Conservation (phyloP, 1,139 yeast genomes). For the Torulaspora pretoriensis region DNA sequence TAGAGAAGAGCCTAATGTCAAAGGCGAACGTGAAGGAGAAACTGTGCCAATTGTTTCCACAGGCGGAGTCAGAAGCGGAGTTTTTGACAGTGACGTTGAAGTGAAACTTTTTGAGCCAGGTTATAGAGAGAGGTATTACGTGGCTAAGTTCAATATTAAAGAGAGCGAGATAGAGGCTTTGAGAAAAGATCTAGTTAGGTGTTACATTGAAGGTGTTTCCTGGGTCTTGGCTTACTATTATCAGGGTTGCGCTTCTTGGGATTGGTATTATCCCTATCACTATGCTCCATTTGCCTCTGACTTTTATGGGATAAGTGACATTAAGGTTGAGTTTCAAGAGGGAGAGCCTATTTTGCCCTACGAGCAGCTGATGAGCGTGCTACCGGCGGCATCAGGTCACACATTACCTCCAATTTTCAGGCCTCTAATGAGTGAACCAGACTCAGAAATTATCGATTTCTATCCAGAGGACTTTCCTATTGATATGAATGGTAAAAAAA, state of each 20-base stretch:
- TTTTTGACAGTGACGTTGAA: slow-evolving; percentile 47
- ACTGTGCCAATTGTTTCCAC: slow-evolving; percentile 30
- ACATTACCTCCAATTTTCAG: slow-evolving; percentile 81
- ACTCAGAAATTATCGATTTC: slow-evolving; percentile 83
- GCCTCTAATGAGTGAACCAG: slow-evolving; percentile 73
- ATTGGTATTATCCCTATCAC: slow-evolving; percentile 95
- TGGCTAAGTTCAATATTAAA: slow-evolving; percentile 61
- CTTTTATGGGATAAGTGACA: slow-evolving; percentile 56
- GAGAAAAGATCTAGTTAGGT: slow-evolving; percentile 58
- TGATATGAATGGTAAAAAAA: slow-evolving; percentile 92
- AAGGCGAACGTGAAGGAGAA: slow-evolving; percentile 18
- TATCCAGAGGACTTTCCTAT: slow-evolving; percentile 86
- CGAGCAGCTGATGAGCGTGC: slow-evolving; percentile 95
- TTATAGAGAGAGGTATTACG: slow-evolving; percentile 75
- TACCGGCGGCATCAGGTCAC: slow-evolving; percentile 96
- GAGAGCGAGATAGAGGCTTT: slow-evolving; percentile 52
- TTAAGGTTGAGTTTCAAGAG: slow-evolving; percentile 57
- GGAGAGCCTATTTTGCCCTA: slow-evolving; percentile 89
- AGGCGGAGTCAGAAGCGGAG: slow-evolving; percentile 33
- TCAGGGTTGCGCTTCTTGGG: slow-evolving; percentile 99
- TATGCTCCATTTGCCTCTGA: slow-evolving; percentile 98
- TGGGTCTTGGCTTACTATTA: slow-evolving; percentile 93
- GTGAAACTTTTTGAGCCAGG: slow-evolving; percentile 85
- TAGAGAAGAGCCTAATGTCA: slow-evolving; percentile 15
- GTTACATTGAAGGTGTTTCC: slow-evolving; percentile 88